phyloP scores from a whole-genome alignment of 129 eudicot species.

The Cynara cardunculus region DNA sequence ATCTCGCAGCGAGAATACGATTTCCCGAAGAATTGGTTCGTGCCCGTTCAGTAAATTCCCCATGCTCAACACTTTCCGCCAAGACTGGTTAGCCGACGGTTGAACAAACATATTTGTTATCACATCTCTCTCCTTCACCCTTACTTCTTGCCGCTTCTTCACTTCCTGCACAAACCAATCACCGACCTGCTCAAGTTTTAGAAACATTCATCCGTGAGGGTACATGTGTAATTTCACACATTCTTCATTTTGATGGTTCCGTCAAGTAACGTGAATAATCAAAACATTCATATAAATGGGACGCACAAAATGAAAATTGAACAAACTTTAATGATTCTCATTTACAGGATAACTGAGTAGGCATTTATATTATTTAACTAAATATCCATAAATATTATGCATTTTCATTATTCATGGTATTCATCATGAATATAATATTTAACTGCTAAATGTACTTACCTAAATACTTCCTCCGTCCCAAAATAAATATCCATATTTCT shows the following conservation, averaged over 20 bases:
- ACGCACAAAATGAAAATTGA: neutral
- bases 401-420: neutral
- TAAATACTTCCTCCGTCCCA: no score
- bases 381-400: neutral
- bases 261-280: no score
- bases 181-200: neutral
- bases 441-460: neutral
- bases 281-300: neutral
- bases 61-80: slow-evolving; percentile 94
- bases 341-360: neutral
- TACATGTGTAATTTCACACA: no score
- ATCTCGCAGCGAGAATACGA: slow-evolving; percentile 66
- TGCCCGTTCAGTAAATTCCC: slow-evolving; percentile 95
- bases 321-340: neutral
- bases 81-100: slow-evolving; percentile 85
- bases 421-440: neutral
- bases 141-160: slow-evolving; percentile 51
- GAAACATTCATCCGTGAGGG: neutral
- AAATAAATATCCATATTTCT: no score
- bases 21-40: slow-evolving; percentile 79
- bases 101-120: slow-evolving; percentile 70
- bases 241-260: neutral
- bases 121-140: slow-evolving; percentile 51
- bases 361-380: no score
- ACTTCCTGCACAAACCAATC: slow-evolving; percentile 33